phyloP scores from a whole-genome alignment of 2,329 filamentous ascomycete genomes.

The Diaporthe aspalathi region DNA sequence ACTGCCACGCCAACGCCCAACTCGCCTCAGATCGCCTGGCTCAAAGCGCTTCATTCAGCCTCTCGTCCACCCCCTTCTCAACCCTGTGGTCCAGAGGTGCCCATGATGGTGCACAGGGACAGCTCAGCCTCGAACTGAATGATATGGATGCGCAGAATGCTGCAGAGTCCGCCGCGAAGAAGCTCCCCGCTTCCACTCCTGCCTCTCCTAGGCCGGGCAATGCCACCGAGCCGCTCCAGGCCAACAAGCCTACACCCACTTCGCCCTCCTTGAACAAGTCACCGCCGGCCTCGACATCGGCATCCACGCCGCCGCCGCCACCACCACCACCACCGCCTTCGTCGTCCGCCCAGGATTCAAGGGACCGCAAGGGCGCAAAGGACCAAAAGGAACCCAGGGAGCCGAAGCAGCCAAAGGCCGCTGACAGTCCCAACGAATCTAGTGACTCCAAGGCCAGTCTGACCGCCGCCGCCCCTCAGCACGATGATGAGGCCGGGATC shows the following conservation, averaged over 20 bases:
- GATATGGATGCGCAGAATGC: conserved; percentile 77
- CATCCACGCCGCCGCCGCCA: conserved; percentile 28
- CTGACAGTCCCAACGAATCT: conserved; percentile 10
- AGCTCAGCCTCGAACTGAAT: conserved; percentile 66
- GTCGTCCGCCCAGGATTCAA: neutral
- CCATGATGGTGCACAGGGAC: conserved; percentile 71
- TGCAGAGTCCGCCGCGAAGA: conserved; percentile 71
- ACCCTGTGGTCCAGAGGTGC: conserved; percentile 53
- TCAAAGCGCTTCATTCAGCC: conserved; percentile 39
- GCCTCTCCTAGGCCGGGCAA: conserved; percentile 31
- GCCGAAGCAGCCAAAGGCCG: conserved; percentile 27
- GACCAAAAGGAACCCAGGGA: conserved; percentile 33
- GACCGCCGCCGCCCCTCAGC: conserved; percentile 45
- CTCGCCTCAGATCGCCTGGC: neutral
- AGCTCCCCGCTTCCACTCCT: conserved; percentile 58
- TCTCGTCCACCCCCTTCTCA: conserved; percentile 38
- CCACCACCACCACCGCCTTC: neutral
- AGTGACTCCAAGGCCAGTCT: conserved; percentile 48
- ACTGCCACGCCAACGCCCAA: neutral
- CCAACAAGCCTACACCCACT: conserved; percentile 45
- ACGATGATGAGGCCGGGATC: conserved; percentile 55
- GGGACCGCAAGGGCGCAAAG: neutral
- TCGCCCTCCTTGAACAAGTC: conserved; percentile 44
- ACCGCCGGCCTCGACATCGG: conserved; percentile 41
- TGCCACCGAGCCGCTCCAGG: conserved; percentile 48